Percentiles rank a stretch among this genome's conserved stretches.
These are phyloP conservation scores for Santalum album DNA, from an alignment of 164 flowering plant genomes.

Conservation along the genomic window DNA sequence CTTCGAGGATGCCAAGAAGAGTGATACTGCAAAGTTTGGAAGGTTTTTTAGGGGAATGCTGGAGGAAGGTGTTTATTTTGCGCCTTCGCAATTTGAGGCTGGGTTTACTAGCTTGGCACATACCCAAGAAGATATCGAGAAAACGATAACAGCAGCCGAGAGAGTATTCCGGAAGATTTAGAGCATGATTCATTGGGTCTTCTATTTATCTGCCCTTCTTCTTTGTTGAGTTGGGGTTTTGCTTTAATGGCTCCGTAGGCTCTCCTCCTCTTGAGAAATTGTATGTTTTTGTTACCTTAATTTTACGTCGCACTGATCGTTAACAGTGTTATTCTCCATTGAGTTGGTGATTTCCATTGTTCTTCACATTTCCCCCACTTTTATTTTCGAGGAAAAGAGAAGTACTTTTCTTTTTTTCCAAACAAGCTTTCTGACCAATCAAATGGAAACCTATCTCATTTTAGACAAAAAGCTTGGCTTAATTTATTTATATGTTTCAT, in stretches of 20 bases:
- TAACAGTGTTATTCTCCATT: too few relatives aligned
- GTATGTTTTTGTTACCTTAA: background rate
- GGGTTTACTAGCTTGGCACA: constrained; percentile 97
- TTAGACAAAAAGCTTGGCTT: too few relatives aligned
- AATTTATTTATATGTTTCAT: too few relatives aligned
- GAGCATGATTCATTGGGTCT: background rate
- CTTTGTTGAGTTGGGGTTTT: background rate
- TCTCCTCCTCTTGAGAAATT: background rate
- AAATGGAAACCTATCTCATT: too few relatives aligned
- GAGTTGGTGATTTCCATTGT: too few relatives aligned
- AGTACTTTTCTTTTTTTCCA: too few relatives aligned
- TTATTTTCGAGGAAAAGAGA: too few relatives aligned
- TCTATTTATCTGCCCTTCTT: background rate
- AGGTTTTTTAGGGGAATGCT: constrained; percentile 75
- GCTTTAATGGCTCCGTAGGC: background rate
- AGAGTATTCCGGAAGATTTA: constrained; percentile 57
- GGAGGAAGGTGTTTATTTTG: constrained; percentile 88
- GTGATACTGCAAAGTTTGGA: constrained; percentile 76
- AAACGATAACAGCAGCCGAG: constrained; percentile 78
- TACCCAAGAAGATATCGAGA: constrained; percentile 60
- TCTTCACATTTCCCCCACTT: too few relatives aligned
- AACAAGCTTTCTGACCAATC: too few relatives aligned
- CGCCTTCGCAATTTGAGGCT: constrained; percentile 95
- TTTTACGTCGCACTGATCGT: too few relatives aligned
- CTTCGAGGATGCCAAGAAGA: constrained; percentile 83